These are phyloP conservation scores for Fusarium caatingaense DNA, from an alignment of 2,329 filamentous ascomycete species.

Conservation along the genomic window DNA sequence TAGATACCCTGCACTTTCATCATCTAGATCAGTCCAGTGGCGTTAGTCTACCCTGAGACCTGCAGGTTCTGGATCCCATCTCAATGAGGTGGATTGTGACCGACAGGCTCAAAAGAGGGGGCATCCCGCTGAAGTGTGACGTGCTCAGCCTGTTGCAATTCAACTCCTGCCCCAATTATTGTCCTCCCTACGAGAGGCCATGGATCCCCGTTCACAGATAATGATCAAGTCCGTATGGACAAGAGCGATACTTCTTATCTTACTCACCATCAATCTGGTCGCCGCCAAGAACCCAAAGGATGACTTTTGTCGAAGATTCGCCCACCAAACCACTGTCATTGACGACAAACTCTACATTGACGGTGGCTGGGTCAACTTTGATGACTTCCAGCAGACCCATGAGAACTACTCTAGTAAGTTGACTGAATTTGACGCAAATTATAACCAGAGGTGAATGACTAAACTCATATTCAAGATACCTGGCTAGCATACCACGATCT, in stretches of 20 bases:
- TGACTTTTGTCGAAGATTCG: not conserved
- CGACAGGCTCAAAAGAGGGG: too few species aligned
- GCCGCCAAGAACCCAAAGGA: not conserved
- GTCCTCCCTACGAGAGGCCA: too few species aligned
- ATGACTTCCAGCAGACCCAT: slow-evolving; percentile 8
- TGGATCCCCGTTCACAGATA: too few species aligned
- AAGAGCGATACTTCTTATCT: rapidly evolving
- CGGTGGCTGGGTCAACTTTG: slow-evolving; percentile 9
- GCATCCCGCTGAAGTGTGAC: too few species aligned
- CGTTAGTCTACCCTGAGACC: too few species aligned
- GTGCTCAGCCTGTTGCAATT: too few species aligned
- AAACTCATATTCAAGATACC: not conserved
- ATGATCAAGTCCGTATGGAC: too few species aligned
- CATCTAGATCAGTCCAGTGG: too few species aligned
- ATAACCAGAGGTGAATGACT: not conserved
- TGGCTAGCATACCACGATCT: slow-evolving; percentile 4
- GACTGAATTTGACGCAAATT: rapidly evolving
- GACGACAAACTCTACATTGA: slow-evolving; percentile 8
- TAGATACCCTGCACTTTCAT: too few species aligned
- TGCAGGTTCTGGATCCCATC: too few species aligned
- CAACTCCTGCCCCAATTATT: too few species aligned
- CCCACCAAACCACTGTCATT: not conserved
- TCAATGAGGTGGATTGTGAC: too few species aligned
- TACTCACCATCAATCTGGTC: rapidly evolving
- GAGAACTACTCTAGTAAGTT: slow-evolving; percentile 4